phyloP scores from a whole-genome alignment of 1,139 yeast genomes.

The Meyerozyma carpophila region DNA sequence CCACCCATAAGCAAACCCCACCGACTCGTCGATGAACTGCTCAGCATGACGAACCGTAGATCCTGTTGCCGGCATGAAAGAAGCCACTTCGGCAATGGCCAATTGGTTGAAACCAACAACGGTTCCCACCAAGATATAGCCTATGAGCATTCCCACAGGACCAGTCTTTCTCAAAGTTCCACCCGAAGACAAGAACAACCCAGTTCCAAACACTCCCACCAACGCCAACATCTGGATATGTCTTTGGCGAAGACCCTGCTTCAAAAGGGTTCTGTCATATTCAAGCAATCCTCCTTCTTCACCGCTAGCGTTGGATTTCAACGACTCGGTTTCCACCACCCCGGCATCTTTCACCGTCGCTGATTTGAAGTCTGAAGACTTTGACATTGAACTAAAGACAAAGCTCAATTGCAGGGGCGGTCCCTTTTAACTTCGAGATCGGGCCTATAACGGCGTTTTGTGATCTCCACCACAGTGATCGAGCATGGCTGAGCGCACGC shows the following conservation, averaged over 20 bases:
- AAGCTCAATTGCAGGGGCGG: no score
- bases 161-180: slow-evolving; percentile 15
- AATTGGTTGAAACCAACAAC: slow-evolving; percentile 19
- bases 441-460: no score
- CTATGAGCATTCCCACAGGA: slow-evolving; percentile 18
- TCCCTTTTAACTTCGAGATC: no score
- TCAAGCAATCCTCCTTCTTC: not conserved
- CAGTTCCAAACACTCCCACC: slow-evolving; percentile 25
- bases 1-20: slow-evolving; percentile 24
- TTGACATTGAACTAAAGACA: not conserved
- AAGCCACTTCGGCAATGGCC: slow-evolving; percentile 22
- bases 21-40: slow-evolving; percentile 21
- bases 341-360: not conserved
- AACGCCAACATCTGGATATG: slow-evolving; percentile 29
- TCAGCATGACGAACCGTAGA: slow-evolving; percentile 24
- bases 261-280: slow-evolving; percentile 6
- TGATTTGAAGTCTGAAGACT: not conserved
- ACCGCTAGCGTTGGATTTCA: not conserved
- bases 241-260: slow-evolving; percentile 14
- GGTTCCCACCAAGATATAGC: slow-evolving; percentile 17
- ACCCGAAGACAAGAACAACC: slow-evolving; percentile 18
- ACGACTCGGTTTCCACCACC: not conserved
- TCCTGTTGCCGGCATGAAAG: slow-evolving; percentile 26
- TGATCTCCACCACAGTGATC: no score
- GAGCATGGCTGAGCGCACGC: no score